A percentile compares a stretch with the other conserved stretches of the same genome.
Evolutionary conservation across 768 basidiomycete species (phyloP).

Genomic region (Mycena venus): DNA sequence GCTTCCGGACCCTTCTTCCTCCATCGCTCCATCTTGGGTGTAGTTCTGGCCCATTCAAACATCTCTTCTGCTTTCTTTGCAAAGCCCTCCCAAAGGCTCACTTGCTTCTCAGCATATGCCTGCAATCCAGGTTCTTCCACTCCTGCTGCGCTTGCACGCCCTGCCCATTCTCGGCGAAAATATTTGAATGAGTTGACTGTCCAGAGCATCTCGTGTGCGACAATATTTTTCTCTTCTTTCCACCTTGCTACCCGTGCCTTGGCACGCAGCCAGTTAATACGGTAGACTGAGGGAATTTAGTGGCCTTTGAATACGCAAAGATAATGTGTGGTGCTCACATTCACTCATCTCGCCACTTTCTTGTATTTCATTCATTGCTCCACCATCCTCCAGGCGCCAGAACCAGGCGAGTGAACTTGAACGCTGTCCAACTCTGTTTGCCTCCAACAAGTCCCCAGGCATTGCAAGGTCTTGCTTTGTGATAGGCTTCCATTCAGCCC

Average conservation of each 20-base stretch:
- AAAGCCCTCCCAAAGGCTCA: neutral
- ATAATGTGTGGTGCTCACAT: constrained; percentile 2
- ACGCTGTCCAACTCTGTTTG: neutral
- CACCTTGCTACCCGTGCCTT: constrained; percentile 30
- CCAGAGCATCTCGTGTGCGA: constrained; percentile 38
- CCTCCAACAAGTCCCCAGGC: neutral
- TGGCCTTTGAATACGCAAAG: neutral
- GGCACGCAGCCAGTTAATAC: constrained; percentile 34
- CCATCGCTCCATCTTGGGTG: neutral
- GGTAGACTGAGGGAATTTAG: constrained; percentile 19
- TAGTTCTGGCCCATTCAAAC: constrained; percentile 6
- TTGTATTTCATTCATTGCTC: neutral
- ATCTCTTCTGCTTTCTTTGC: neutral
- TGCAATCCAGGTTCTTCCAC: neutral
- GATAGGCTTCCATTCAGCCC: constrained; percentile 3
- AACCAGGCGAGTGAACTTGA: neutral
- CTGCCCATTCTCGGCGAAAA: neutral
- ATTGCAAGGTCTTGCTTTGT: neutral
- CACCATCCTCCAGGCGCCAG: neutral
- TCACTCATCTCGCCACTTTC: constrained; percentile 22
- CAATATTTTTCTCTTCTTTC: constrained; percentile 36
- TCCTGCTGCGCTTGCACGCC: neutral
- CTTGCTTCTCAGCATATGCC: constrained; percentile 1
- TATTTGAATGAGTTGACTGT: constrained; percentile 26
- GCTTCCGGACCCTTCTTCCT: neutral